phyloP scores from a whole-genome alignment of 2,329 filamentous ascomycete genomes.

The Colletotrichum sp. region DNA sequence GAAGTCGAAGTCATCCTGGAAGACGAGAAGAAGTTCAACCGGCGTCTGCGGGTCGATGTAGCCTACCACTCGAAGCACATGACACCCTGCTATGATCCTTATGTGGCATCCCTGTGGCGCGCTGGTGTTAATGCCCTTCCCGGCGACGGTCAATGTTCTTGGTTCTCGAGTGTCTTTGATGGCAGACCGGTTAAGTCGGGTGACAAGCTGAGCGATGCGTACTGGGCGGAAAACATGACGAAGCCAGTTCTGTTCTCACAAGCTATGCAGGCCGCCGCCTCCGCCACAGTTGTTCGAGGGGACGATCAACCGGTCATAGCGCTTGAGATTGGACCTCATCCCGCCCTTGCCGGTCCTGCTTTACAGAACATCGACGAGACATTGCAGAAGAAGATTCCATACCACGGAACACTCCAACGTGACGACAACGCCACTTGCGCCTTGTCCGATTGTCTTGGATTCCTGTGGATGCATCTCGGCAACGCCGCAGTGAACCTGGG shows the following conservation, averaged over 20 bases:
- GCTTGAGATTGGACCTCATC: conserved; percentile 38
- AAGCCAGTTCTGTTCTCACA: conserved; percentile 29
- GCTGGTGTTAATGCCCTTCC: conserved; percentile 22
- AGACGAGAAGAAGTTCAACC: conserved; percentile 21
- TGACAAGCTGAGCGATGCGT: conserved; percentile 35
- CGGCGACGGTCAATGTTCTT: conserved; percentile 20
- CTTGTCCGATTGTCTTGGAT: conserved; percentile 19
- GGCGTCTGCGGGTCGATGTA: conserved; percentile 26
- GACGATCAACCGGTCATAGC: conserved; percentile 7
- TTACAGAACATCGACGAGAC: conserved; percentile 27
- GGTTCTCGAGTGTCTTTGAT: not conserved
- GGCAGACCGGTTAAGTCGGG: conserved; percentile 25
- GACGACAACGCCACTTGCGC: conserved; percentile 22
- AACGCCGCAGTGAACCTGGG: not conserved
- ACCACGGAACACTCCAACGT: conserved; percentile 25
- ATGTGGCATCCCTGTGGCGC: not conserved
- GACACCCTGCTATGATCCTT: not conserved
- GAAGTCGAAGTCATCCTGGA: conserved; percentile 25
- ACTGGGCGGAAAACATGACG: conserved; percentile 33
- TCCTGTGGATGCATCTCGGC: conserved; percentile 25
- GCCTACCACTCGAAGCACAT: conserved; percentile 37
- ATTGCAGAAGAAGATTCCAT: conserved; percentile 23
- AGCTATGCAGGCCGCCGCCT: conserved; percentile 4
- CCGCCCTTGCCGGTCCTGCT: conserved; percentile 43
- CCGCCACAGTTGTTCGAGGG: conserved; percentile 11